Evolutionary conservation across 2,329 filamentous ascomycete genomes (phyloP).

Genomic region (Pseudomassariella vexata): DNA sequence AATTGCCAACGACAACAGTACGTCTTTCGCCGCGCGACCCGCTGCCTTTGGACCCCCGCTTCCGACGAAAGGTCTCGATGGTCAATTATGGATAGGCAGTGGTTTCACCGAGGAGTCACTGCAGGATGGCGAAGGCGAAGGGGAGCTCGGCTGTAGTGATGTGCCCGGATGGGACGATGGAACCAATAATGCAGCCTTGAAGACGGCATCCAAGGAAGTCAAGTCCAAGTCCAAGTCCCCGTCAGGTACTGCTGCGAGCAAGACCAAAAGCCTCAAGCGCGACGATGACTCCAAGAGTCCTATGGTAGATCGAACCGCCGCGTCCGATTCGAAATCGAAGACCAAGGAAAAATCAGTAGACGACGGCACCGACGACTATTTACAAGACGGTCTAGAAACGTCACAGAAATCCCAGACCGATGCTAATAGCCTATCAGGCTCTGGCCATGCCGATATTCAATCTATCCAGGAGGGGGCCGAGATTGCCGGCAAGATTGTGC

Average conservation of each 20-base stretch:
- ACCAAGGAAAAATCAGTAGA: slow-evolving; percentile 34
- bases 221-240: slow-evolving; percentile 23
- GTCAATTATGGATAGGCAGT: slow-evolving; percentile 87
- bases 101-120: slow-evolving; percentile 79
- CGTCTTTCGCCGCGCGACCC: slow-evolving; percentile 88
- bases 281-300: slow-evolving; percentile 24
- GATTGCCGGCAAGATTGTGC: slow-evolving; percentile 86
- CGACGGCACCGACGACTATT: slow-evolving; percentile 81
- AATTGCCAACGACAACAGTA: slow-evolving; percentile 95
- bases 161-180: slow-evolving; percentile 79
- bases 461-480: slow-evolving; percentile 87
- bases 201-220: slow-evolving; percentile 30
- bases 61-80: slow-evolving; percentile 71
- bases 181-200: slow-evolving; percentile 38
- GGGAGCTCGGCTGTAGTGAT: slow-evolving; percentile 92
- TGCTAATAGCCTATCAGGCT: slow-evolving; percentile 25
- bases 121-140: slow-evolving; percentile 59
- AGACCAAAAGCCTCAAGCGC: slow-evolving; percentile 29
- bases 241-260: slow-evolving; percentile 18
- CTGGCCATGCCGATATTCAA: slow-evolving; percentile 80
- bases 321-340: slow-evolving; percentile 19
- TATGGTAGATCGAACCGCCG: slow-evolving; percentile 20
- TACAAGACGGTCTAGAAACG: slow-evolving; percentile 50
- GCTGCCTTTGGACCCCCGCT: slow-evolving; percentile 86
- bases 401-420: slow-evolving; percentile 27